These are phyloP conservation scores for Iris pallida DNA, from an alignment of 116 monocot genomes.

Conservation along the genomic window DNA sequence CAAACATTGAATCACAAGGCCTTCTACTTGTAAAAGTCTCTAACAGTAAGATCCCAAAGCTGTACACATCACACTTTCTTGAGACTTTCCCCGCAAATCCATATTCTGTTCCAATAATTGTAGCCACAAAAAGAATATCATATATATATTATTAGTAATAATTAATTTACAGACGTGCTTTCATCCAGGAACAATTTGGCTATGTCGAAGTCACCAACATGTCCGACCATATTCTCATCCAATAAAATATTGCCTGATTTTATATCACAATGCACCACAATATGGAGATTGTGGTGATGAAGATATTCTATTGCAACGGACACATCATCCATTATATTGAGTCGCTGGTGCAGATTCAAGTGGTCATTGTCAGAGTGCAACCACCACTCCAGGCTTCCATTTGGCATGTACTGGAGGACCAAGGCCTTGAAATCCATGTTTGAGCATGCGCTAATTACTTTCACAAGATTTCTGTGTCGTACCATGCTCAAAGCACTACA, in stretches of 20 bases:
- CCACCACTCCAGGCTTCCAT: conserved; percentile 20
- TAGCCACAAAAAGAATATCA: neutral
- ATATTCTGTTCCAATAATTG: conserved; percentile 14
- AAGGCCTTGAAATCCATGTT: conserved; percentile 27
- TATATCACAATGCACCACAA: conserved; percentile 26
- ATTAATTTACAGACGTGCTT: neutral
- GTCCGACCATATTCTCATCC: conserved; percentile 24
- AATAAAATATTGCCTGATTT: conserved; percentile 25
- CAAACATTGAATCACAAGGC: conserved; percentile 28
- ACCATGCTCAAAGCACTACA: conserved; percentile 14
- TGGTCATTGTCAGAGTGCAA: conserved; percentile 4
- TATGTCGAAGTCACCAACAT: conserved; percentile 23
- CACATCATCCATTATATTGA: conserved; percentile 16
- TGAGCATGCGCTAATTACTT: conserved; percentile 18
- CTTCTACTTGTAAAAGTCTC: conserved; percentile 25
- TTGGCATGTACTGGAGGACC: conserved; percentile 19
- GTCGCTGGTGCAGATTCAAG: conserved; percentile 17
- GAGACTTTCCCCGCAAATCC: conserved; percentile 13
- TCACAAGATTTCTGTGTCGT: conserved; percentile 26
- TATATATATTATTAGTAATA: neutral
- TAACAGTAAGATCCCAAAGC: conserved; percentile 25
- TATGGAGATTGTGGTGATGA: conserved; percentile 18
- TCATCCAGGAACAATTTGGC: conserved; percentile 11
- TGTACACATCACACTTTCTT: conserved; percentile 22
- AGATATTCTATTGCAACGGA: conserved; percentile 23